These are phyloP conservation scores for Poterioochromonas sp. DNA, from an alignment of 352 stramenopile species.

Conservation along the genomic window DNA sequence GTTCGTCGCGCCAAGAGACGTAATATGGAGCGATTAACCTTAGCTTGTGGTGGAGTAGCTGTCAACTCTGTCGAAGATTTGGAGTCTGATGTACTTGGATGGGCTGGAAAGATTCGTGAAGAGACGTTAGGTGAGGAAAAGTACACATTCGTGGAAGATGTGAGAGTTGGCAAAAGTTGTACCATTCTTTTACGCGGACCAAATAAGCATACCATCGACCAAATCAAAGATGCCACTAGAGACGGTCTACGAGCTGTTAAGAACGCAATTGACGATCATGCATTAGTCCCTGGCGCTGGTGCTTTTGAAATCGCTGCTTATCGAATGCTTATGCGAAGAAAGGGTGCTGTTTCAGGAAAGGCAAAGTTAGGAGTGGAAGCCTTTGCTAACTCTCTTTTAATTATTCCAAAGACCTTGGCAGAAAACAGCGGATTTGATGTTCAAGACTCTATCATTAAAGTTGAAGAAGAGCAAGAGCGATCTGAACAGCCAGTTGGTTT, in stretches of 20 bases:
- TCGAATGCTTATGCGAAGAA: conserved; percentile 59
- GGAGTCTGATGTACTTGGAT: conserved; percentile 87
- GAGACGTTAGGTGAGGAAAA: conserved; percentile 96
- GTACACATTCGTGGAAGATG: conserved; percentile 99
- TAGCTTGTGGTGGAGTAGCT: conserved; percentile 92
- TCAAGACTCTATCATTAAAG: conserved; percentile 88
- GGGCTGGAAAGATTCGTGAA: conserved; percentile 78
- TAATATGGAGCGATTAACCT: conserved; percentile 99
- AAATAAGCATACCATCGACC: conserved; percentile 93
- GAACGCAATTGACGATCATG: conserved; percentile 92
- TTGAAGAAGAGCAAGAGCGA: conserved; percentile 86
- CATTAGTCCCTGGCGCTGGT: conserved; percentile 86
- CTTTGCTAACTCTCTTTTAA: conserved; percentile 91
- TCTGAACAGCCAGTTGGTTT: conserved; percentile 78
- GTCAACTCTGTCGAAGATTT: conserved; percentile 98
- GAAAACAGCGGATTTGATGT: conserved; percentile 93
- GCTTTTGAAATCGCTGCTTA: conserved; percentile 90
- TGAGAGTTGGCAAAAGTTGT: conserved; percentile 83
- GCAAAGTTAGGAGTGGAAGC: conserved; percentile 94
- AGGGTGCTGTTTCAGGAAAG: conserved; percentile 76
- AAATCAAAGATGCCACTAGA: conserved; percentile 97
- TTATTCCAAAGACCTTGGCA: conserved; percentile 96
- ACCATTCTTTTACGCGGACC: conserved; percentile 96
- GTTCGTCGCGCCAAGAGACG: conserved; percentile 93
- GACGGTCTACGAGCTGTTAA: conserved; percentile 95